phyloP scores from a whole-genome alignment of 2,329 filamentous ascomycete species.

The Didymella sp. region DNA sequence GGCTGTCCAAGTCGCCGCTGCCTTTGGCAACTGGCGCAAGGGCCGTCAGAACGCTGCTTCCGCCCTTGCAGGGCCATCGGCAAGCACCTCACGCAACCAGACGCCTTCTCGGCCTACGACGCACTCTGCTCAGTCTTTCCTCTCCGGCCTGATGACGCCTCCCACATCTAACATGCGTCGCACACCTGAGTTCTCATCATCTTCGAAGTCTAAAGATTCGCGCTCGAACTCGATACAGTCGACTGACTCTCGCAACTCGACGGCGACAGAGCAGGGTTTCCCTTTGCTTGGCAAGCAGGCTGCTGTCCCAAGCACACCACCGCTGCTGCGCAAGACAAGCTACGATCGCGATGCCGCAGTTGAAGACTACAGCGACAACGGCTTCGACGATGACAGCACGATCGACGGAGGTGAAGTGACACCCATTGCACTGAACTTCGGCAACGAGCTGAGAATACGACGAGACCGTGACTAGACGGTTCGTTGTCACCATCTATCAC shows the following conservation, averaged over 20 bases:
- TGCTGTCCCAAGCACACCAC: slow-evolving; percentile 56
- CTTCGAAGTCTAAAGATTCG: slow-evolving; percentile 34
- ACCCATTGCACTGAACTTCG: slow-evolving; percentile 45
- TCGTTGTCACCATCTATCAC: not conserved
- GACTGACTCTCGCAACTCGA: slow-evolving; percentile 34
- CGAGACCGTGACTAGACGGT: slow-evolving; percentile 12
- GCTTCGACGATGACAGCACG: slow-evolving; percentile 59
- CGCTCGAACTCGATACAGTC: slow-evolving; percentile 32
- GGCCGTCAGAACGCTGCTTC: slow-evolving; percentile 60
- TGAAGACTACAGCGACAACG: slow-evolving; percentile 54
- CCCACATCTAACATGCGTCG: slow-evolving; percentile 76
- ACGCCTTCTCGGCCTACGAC: slow-evolving; percentile 50
- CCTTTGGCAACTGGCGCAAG: slow-evolving; percentile 95
- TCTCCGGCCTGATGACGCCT: slow-evolving; percentile 87
- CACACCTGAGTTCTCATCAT: slow-evolving; percentile 58
- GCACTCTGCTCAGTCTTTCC: slow-evolving; percentile 64
- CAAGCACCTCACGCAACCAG: slow-evolving; percentile 39
- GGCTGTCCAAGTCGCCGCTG: slow-evolving; percentile 89
- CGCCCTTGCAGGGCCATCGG: slow-evolving; percentile 48
- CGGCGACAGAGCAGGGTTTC: slow-evolving; percentile 41
- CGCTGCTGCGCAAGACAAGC: slow-evolving; percentile 61
- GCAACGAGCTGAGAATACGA: slow-evolving; percentile 33
- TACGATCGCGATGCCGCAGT: slow-evolving; percentile 68
- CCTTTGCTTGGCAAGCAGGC: slow-evolving; percentile 40
- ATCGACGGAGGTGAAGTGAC: slow-evolving; percentile 50